phyloP scores from a whole-genome alignment of 345 rosid genomes.

The Turritis glabra region DNA sequence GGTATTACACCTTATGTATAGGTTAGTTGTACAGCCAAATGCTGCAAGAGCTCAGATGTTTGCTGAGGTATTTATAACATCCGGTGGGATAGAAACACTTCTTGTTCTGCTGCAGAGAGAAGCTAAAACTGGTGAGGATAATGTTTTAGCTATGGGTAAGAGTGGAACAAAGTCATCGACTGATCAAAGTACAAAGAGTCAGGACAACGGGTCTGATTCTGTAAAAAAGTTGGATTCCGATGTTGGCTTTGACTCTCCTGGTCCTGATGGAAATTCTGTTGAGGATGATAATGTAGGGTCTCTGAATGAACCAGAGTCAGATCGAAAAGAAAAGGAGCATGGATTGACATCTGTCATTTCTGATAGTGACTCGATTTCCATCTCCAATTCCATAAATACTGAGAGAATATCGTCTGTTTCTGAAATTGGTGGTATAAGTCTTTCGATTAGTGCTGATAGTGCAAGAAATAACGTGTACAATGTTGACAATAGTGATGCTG shows the following conservation, averaged over 20 bases:
- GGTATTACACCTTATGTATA: constrained; percentile 84
- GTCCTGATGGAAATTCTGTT: constrained; percentile 38
- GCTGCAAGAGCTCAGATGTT: constrained; percentile 71
- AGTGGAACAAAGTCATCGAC: constrained; percentile 42
- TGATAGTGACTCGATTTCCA: constrained; percentile 40
- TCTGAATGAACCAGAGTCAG: constrained; percentile 41
- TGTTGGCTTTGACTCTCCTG: constrained; percentile 44
- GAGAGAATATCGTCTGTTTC: constrained; percentile 66
- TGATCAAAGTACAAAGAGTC: constrained; percentile 47
- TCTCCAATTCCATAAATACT: constrained; percentile 44
- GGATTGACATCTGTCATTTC: constrained; percentile 41
- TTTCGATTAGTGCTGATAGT: constrained; percentile 90
- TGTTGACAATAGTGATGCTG: constrained; percentile 84
- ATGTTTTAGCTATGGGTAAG: constrained; percentile 41
- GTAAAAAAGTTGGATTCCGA: constrained; percentile 41
- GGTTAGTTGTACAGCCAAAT: constrained; percentile 95
- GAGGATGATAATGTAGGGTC: constrained; percentile 47
- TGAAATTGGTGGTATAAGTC: constrained; percentile 96
- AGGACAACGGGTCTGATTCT: constrained; percentile 34
- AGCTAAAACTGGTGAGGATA: constrained; percentile 79
- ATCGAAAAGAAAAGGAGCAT: constrained; percentile 43
- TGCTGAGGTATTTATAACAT: constrained; percentile 75
- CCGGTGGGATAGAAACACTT: constrained; percentile 96
- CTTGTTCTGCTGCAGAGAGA: constrained; percentile 94
- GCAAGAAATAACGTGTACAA: constrained; percentile 96